Evolutionary conservation across 2,329 filamentous ascomycete genomes (phyloP), one percentile per base, ranked within the genome.

Genomic region (Aspergillus amoenus): DNA sequence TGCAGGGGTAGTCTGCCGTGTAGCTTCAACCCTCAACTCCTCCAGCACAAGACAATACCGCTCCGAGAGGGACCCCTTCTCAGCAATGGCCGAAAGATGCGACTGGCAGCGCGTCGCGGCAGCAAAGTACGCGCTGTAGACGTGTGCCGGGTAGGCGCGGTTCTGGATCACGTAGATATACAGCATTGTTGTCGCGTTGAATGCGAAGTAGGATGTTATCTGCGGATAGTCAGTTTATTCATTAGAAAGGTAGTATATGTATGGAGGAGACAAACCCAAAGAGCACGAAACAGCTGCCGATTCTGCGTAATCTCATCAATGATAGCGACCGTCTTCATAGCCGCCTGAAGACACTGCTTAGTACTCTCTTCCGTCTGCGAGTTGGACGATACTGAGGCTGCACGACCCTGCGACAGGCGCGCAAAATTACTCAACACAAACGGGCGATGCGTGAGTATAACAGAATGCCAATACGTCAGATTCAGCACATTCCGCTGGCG

Each of bases 401-500:
- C 15, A 24, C 27, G 40, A 7, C 18, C 41, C 3, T 32, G 21
- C 27, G 44, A 12, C 9, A 48, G 34, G 3, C 52, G 34, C 2
- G 44, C 37, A 37, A 48, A 42, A 18, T n/a, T 34, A 5, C 34
- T 39, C 24, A 55, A 18, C 32, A 55, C 63, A 12, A 73, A 73
- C 4, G 74, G 76, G 0, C 77, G 66, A 44, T 78, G 68, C 0
- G 71, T 73, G 3, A 79, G 70, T 5, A 79, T 76, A 12, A 73
- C 67, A 2, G 77, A 72, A 50, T 79, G 77, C 73, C 74, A 78
- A 46, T 74, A 79, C 1, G 76, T 71, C 3, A 79, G 57, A 41
- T 77, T 78, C 1, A 79, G 61, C 0, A 78, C 73, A 22, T 78
- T 76, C 0, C 73, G 69, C 52, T 79, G 77, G 0, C 77, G 68